Conservation (phyloP, 2,329 filamentous ascomycete genomes). For the Epichloe sp. region DNA sequence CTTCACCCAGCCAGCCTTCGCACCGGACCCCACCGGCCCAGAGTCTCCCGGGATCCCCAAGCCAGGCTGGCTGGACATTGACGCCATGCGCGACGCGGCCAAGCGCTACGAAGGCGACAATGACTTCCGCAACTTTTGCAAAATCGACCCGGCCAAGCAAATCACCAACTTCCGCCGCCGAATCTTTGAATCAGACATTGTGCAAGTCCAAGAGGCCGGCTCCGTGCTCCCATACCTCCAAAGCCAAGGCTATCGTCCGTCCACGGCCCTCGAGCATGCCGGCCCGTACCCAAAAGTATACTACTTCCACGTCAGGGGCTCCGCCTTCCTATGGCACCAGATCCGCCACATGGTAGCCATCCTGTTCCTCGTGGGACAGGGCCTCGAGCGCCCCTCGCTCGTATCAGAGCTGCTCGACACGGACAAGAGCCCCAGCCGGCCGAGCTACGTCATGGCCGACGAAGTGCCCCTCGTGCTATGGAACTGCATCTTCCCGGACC, state of each 20-base stretch:
- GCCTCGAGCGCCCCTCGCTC: conserved; percentile 63
- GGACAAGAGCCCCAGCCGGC: conserved; percentile 56
- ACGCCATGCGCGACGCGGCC: conserved; percentile 73
- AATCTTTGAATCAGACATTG: conserved; percentile 71
- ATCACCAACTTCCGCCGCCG: conserved; percentile 69
- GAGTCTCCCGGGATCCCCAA: conserved; percentile 19
- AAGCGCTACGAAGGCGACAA: conserved; percentile 68
- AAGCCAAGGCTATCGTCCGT: conserved; percentile 18
- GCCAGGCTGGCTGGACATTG: conserved; percentile 76
- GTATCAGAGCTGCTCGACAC: conserved; percentile 66
- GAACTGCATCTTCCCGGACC: conserved; percentile 77
- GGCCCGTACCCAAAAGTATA: conserved; percentile 53
- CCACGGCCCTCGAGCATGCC: background rate
- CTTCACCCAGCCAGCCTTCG: conserved; percentile 87
- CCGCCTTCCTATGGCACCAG: conserved; percentile 95
- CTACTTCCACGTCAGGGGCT: conserved; percentile 77
- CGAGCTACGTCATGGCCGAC: conserved; percentile 80
- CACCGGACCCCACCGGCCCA: conserved; percentile 36
- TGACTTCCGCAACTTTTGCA: conserved; percentile 96
- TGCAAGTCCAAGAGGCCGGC: conserved; percentile 45
- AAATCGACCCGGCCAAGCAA: conserved; percentile 81
- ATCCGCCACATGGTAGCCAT: conserved; percentile 89
- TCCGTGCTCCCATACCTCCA: conserved; percentile 44
- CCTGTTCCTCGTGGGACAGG: conserved; percentile 85
- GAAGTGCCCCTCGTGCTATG: conserved; percentile 86